phyloP scores from a whole-genome alignment of 2,329 filamentous ascomycete genomes.

The Thielaviopsis ethacetica region DNA sequence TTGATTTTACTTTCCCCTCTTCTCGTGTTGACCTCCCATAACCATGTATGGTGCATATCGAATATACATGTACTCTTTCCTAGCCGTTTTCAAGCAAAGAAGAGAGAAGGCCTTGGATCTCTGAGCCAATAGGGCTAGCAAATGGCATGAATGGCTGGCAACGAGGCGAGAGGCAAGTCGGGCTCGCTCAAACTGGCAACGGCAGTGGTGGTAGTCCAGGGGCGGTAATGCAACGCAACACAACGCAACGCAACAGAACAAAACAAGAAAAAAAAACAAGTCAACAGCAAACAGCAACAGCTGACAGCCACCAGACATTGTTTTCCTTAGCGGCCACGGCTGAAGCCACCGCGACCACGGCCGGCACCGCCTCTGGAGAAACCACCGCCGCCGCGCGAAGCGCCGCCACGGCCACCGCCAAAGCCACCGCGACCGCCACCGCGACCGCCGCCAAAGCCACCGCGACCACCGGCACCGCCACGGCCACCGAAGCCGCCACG shows the following conservation, averaged over 20 bases:
- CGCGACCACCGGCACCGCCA: slow-evolving; percentile 19
- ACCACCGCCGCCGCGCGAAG: slow-evolving; percentile 16
- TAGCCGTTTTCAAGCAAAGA: neutral
- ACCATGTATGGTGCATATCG: no score
- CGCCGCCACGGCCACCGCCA: slow-evolving; percentile 18
- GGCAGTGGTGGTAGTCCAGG: neutral
- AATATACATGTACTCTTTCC: neutral
- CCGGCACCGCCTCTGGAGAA: slow-evolving; percentile 19
- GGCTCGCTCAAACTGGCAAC: neutral
- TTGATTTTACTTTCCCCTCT: neutral
- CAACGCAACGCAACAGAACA: neutral
- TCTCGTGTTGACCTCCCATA: neutral
- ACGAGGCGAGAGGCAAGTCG: neutral
- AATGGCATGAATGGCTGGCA: neutral
- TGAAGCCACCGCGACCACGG: slow-evolving; percentile 16
- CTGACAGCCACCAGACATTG: neutral
- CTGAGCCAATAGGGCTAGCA: neutral
- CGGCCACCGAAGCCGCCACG: slow-evolving; percentile 29
- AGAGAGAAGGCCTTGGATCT: neutral
- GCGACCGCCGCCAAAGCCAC: slow-evolving; percentile 20
- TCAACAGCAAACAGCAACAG: neutral
- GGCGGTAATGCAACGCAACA: neutral
- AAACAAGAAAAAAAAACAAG: neutral
- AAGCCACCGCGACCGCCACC: slow-evolving; percentile 19
- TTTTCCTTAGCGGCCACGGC: slow-evolving; percentile 11